Percentiles rank a stretch among this genome's conserved stretches.
phyloP scores from a whole-genome alignment of 2,329 filamentous ascomycete genomes.

The Aphanoascus verrucosus region DNA sequence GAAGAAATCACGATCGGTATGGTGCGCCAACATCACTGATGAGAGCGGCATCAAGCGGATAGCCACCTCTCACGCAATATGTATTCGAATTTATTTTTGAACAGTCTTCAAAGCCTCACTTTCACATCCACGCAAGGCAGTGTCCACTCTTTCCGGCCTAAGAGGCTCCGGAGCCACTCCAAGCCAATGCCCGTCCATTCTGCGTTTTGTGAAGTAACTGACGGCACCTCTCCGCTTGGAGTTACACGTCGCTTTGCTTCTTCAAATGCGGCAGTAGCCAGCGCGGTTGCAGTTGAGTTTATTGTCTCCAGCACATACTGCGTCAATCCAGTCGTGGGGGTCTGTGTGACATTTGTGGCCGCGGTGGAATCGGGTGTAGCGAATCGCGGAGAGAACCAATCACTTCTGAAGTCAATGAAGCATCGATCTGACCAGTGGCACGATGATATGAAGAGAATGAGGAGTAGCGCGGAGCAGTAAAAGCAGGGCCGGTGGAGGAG shows the following conservation, averaged over 20 bases:
- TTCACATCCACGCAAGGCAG: slow-evolving; percentile 86
- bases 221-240: slow-evolving; percentile 16
- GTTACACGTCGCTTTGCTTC: slow-evolving; percentile 39
- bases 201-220: slow-evolving; percentile 34
- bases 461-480: slow-evolving; percentile 91
- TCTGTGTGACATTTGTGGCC: neutral
- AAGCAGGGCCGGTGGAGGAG: slow-evolving; percentile 93
- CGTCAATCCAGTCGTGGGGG: slow-evolving; percentile 24
- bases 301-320: slow-evolving; percentile 40
- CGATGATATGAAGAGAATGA: slow-evolving; percentile 86
- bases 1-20: too few relatives aligned
- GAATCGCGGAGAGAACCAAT: slow-evolving; percentile 83
- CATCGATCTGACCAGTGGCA: slow-evolving; percentile 83
- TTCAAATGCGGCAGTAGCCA: slow-evolving; percentile 58
- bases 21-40: too few relatives aligned
- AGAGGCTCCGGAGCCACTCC: slow-evolving; percentile 72
- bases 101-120: slow-evolving; percentile 53
- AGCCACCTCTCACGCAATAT: too few relatives aligned
- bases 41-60: too few relatives aligned
- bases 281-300: slow-evolving; percentile 58
- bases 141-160: slow-evolving; percentile 78
- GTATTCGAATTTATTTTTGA: too few relatives aligned
- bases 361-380: slow-evolving; percentile 28
- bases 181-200: slow-evolving; percentile 69
- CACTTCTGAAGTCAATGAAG: slow-evolving; percentile 83